Base-by-base conservation (phyloP, 768 basidiomycete species). In the Tricholoma matsutake region DNA sequence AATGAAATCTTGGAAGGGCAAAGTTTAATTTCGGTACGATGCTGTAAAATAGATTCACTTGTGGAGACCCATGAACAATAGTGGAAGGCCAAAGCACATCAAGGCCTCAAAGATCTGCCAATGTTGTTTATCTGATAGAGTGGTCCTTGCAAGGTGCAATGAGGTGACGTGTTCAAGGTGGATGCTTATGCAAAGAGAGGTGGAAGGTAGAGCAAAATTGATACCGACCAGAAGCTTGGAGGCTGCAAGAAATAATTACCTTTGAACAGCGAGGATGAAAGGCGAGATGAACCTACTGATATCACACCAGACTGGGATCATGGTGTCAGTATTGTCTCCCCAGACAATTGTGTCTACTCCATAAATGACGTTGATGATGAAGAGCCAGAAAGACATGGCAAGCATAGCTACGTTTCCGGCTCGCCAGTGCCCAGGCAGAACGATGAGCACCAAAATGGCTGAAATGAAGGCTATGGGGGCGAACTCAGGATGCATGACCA, bases 101-200 rank as follows among this genome's bases (percentile, higher is more conserved):
- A 64, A 25, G 28, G 60, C 37, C 22, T 81, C 77, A 49, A 76
- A 68, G 8, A 70, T 62, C 32, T 61, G 64, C 9, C 76, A 65
- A 5, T 67, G 72, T 43, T 70, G 64, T 35, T 70, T 71, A 28
- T 74, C 71, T 4, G 57, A 32, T 9, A 64, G 29, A 18, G 61
- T 61, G 61, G 69, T 56, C 20, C 58, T 35, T 4, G 61, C 62
- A 4, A 22, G 29, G 6, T 76, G 69, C 3, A 64, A 61, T 0
- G 83, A 82, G 1, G 84, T 75, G 14, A 86, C 72, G 14, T 69
- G 73, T 61, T 81, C 83, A 1, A 86, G 77, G 47, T 82, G 79
- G 6, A 76, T 72, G 63, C 78, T 79, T 28, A 84, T 75, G 56
- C 78, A 83, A n/a, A 84, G 70, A 54, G 73, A 77, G 1, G 79